These are phyloP conservation scores for Pythium brassicae DNA, from an alignment of 352 stramenopile genomes.

Conservation along the genomic window DNA sequence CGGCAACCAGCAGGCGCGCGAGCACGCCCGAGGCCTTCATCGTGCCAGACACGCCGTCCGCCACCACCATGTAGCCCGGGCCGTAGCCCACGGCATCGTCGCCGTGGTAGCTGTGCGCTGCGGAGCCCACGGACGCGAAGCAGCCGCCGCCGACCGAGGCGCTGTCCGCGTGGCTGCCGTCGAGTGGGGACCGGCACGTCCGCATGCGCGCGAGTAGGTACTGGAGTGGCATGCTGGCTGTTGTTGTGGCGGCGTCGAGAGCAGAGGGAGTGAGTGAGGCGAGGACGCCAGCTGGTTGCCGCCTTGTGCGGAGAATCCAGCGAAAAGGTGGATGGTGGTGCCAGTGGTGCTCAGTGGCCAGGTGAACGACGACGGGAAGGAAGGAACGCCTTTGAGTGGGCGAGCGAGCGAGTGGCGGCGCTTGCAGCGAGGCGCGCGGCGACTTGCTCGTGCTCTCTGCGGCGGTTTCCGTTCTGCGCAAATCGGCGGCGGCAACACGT, in stretches of 20 bases:
- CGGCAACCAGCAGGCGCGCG: conserved; percentile 67
- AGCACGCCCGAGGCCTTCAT: conserved; percentile 83
- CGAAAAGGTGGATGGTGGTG: no score
- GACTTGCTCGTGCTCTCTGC: no score
- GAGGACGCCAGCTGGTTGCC: no score
- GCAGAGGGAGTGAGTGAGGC: neutral
- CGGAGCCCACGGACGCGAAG: conserved; percentile 75
- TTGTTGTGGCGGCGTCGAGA: neutral
- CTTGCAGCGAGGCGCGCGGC: no score
- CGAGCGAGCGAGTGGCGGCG: no score
- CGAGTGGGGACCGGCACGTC: conserved; percentile 49
- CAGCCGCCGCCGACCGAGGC: conserved; percentile 15
- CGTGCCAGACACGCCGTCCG: conserved; percentile 82
- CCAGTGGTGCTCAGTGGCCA: no score
- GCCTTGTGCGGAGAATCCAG: no score
- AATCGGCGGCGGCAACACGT: no score
- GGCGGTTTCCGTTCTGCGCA: no score
- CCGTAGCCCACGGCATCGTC: conserved; percentile 86
- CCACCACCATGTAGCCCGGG: conserved; percentile 81
- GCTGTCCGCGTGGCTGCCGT: conserved; percentile 14
- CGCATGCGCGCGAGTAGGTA: conserved; percentile 76
- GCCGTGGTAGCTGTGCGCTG: conserved; percentile 76
- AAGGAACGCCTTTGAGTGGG: no score
- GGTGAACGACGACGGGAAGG: no score
- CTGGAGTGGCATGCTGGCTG: conserved; percentile 21